A percentile compares a stretch with the other conserved stretches of the same genome.
These are phyloP conservation scores for Alternaria solani DNA, from an alignment of 2,329 filamentous ascomycete species.

Conservation along the genomic window DNA sequence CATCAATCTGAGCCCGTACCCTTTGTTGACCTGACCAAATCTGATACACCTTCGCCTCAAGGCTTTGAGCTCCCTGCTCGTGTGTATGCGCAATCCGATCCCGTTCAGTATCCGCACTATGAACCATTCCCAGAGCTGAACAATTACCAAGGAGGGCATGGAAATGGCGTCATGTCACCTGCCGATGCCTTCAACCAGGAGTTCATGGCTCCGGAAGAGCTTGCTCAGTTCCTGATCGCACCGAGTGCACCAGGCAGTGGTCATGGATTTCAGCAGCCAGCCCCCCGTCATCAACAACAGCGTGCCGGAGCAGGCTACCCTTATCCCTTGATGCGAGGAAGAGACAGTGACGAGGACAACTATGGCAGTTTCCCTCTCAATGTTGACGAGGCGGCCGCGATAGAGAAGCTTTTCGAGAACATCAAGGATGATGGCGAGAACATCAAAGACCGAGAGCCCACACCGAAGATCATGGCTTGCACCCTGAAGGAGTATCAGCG, in stretches of 20 bases:
- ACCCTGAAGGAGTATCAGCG: slow-evolving; percentile 83
- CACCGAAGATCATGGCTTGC: slow-evolving; percentile 72
- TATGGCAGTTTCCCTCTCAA: slow-evolving; percentile 25
- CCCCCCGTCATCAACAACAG: background rate
- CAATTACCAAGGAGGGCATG: slow-evolving; percentile 6
- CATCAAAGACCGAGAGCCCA: slow-evolving; percentile 69
- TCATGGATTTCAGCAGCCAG: slow-evolving; percentile 24
- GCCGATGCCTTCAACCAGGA: slow-evolving; percentile 32
- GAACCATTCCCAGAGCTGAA: slow-evolving; percentile 20
- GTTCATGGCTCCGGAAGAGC: slow-evolving; percentile 35
- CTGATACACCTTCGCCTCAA: slow-evolving; percentile 27
- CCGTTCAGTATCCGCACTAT: background rate
- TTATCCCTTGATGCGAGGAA: background rate
- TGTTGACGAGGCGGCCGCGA: slow-evolving; percentile 28
- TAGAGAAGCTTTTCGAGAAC: slow-evolving; percentile 44
- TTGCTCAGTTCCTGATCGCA: slow-evolving; percentile 40
- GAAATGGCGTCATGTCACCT: slow-evolving; percentile 13
- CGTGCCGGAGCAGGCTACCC: background rate
- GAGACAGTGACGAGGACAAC: slow-evolving; percentile 23
- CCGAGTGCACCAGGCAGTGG: slow-evolving; percentile 22
- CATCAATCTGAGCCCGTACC: background rate
- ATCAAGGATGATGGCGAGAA: slow-evolving; percentile 45
- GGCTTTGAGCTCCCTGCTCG: background rate
- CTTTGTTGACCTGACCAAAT: slow-evolving; percentile 33
- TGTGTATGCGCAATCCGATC: background rate